Percentiles rank a stretch among this genome's conserved stretches.
phyloP scores from a whole-genome alignment of 129 eudicot species.

The Artemisia tridentata region DNA sequence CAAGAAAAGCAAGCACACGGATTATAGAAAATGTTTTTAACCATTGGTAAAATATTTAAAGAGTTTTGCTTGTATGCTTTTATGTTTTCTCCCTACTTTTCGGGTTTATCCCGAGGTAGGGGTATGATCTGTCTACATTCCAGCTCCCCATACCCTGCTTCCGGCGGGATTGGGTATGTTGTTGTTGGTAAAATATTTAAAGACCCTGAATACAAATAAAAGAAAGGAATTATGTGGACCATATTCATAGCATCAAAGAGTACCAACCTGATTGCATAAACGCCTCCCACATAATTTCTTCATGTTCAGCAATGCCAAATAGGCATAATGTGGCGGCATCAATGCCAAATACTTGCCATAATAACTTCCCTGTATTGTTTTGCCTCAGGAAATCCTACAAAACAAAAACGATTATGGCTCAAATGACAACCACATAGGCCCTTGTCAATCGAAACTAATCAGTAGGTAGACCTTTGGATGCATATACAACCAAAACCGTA shows the following conservation, averaged over 20 bases:
- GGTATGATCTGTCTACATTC: too few relatives aligned
- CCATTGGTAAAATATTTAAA: background rate
- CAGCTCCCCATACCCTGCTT: too few relatives aligned
- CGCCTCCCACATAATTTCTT: constrained; percentile 91
- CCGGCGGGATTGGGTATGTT: too few relatives aligned
- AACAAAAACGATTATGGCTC: background rate
- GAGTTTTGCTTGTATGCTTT: too few relatives aligned
- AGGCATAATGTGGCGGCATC: constrained; percentile 76
- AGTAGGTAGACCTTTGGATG: constrained; percentile 80
- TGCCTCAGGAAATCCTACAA: constrained; percentile 88
- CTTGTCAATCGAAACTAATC: constrained; percentile 2
- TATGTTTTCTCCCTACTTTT: too few relatives aligned
- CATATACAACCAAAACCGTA: constrained; percentile 93
- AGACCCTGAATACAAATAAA: background rate
- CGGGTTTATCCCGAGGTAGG: too few relatives aligned
- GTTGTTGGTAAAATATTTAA: background rate
- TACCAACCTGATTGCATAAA: constrained; percentile 58
- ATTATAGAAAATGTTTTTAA: background rate
- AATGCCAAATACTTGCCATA: constrained; percentile 95
- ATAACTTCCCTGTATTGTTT: constrained; percentile 92
- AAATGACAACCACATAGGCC: background rate
- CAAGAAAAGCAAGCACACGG: too few relatives aligned
- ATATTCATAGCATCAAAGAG: background rate
- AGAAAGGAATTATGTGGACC: constrained; percentile 5
- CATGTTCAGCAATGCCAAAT: constrained; percentile 83